Base-by-base conservation (phyloP, 495 filamentous ascomycete genomes). In the Neurospora discreta region DNA sequence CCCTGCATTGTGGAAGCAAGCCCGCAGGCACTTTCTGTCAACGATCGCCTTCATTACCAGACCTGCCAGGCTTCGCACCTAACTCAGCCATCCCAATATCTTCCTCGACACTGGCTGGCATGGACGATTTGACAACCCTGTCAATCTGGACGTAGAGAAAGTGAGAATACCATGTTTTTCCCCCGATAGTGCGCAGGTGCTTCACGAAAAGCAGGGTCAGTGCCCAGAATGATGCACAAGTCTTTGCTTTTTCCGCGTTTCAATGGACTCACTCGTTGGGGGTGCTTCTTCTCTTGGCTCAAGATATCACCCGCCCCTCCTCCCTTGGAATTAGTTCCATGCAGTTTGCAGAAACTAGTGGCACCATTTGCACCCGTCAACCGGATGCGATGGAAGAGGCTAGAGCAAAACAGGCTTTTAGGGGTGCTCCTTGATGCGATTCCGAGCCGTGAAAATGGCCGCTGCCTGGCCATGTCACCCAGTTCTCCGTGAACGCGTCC, bases 331-430 rank as follows among this genome's bases (percentile, higher is more conserved):
- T 70, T 73, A 60, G 72, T 72, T 71, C 73, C 74, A 73, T 77
- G 75, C 75, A 77, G 74, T 75, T 44, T 75, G 74, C 77, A 77
- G 74, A 70, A 68, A 77, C 75, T 78, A 76, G 75, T 74, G 76
- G 75, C 71, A 73, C 52, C 69, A 44, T 72, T 52, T 42, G 33
- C 74, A 71, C 68, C 70, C 69, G 65, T 70, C 68, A 41, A 75
- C 70, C 69, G 73, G 73, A 68, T 70, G 74, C 20, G 42, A 46
- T 42, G 72, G 70, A 68, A 74, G 68, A 65, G 74, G 73, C 74
- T 71, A 71, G 72, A 70, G 75, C 75, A 68, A 77, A 72, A 77
- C 71, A 74, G 75, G 71, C 67, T 71, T 67, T 65, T 33, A 71
- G 67, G 71, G 74, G 69, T 71, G 26, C 18, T 41, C 74, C 74